Conservation (phyloP, 331 rosid genomes). For the Cydonia oblonga region DNA sequence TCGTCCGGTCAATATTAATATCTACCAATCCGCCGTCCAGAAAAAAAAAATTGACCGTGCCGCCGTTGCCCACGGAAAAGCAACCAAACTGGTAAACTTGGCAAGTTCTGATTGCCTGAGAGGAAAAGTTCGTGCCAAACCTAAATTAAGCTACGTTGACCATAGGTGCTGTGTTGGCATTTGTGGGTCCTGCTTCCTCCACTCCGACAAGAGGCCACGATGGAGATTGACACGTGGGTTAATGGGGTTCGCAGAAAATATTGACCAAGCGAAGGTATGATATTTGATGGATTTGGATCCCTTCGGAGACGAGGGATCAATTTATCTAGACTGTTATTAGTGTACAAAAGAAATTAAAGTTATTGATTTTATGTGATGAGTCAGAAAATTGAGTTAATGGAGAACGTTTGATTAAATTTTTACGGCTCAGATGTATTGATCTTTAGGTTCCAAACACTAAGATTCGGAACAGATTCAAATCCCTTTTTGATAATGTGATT, state of each 20-base stretch:
- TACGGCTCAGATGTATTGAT: too few species aligned
- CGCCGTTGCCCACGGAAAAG: constrained; percentile 16
- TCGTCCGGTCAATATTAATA: not conserved
- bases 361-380: too few species aligned
- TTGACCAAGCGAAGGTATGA: not conserved
- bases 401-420: too few species aligned
- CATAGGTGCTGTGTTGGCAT: not conserved
- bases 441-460: too few species aligned
- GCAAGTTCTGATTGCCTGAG: constrained; percentile 1
- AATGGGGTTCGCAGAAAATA: not conserved
- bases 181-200: constrained; percentile 37
- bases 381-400: too few species aligned
- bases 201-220: constrained; percentile 25
- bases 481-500: not conserved
- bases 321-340: too few species aligned
- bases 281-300: too few species aligned
- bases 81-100: constrained; percentile 6
- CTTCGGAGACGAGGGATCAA: too few species aligned
- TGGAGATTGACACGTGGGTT: constrained; percentile 9
- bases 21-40: not conserved
- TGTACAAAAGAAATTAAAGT: too few species aligned
- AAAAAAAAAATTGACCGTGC: constrained; percentile 4
- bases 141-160: not conserved
- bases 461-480: too few species aligned
- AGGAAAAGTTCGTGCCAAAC: constrained; percentile 12